Percentiles rank a stretch among this genome's conserved stretches.
These are phyloP conservation scores for Suhomyces prunicola DNA, from an alignment of 805 yeast species.

Conservation along the genomic window DNA sequence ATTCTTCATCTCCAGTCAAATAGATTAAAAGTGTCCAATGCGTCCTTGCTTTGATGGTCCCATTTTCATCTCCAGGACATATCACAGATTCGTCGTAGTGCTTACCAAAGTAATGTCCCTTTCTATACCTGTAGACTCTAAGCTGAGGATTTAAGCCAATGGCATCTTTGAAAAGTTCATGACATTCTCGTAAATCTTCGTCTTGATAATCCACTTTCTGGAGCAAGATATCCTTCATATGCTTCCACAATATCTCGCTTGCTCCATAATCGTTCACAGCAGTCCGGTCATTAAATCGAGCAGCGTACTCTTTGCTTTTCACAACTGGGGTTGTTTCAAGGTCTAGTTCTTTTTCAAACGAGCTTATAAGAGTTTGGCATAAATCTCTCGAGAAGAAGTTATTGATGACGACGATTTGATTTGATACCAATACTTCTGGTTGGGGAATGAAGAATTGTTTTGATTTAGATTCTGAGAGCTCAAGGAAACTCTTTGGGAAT, in stretches of 20 bases:
- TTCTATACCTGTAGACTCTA: slow-evolving; percentile 51
- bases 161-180: slow-evolving; percentile 34
- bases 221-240: slow-evolving; percentile 31
- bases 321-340: slow-evolving; percentile 48
- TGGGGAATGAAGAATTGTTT: slow-evolving; percentile 17
- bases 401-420: slow-evolving; percentile 40
- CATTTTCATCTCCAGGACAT: slow-evolving; percentile 24
- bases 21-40: slow-evolving; percentile 61
- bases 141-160: slow-evolving; percentile 54
- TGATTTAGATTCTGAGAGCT: slow-evolving; percentile 6
- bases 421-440: slow-evolving; percentile 23
- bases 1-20: slow-evolving; percentile 53
- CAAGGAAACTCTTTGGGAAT: slow-evolving; percentile 16
- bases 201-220: slow-evolving; percentile 25
- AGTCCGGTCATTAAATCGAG: slow-evolving; percentile 53
- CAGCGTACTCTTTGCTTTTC: slow-evolving; percentile 53
- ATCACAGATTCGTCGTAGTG: slow-evolving; percentile 60
- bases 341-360: slow-evolving; percentile 23
- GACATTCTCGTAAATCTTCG: slow-evolving; percentile 20
- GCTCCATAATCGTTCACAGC: slow-evolving; percentile 39
- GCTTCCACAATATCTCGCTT: slow-evolving; percentile 40
- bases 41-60: slow-evolving; percentile 36
- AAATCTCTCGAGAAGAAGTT: slow-evolving; percentile 35
- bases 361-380: slow-evolving; percentile 38
- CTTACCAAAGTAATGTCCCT: slow-evolving; percentile 57